Evolutionary conservation across 2,329 filamentous ascomycete species (phyloP).

Genomic region (Ophiocordyceps camponoti-saundersi): DNA sequence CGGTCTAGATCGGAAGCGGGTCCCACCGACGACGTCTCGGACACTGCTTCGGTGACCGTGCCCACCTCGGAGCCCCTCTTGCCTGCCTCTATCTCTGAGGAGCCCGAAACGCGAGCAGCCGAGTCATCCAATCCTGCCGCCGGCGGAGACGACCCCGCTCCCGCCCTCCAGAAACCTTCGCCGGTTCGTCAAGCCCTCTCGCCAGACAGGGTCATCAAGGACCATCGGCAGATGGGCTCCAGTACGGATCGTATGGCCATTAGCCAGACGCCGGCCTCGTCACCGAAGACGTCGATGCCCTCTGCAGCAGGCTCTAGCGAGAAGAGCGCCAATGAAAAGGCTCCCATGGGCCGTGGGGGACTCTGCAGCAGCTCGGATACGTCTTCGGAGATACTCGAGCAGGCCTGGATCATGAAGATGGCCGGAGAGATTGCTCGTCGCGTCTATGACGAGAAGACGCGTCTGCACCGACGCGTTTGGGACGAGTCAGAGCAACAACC

Average conservation of each 20-base stretch:
- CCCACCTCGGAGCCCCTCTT: slow-evolving; percentile 45
- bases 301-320: slow-evolving; percentile 8
- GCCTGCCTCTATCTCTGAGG: slow-evolving; percentile 39
- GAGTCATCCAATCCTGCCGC: slow-evolving; percentile 1
- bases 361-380: slow-evolving; percentile 23
- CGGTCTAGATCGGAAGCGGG: slow-evolving; percentile 38
- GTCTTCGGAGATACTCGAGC: slow-evolving; percentile 49
- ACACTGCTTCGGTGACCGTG: slow-evolving; percentile 35
- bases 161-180: slow-evolving; percentile 4
- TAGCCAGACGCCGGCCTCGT: background rate
- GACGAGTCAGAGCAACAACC: slow-evolving; percentile 39
- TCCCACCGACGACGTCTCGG: slow-evolving; percentile 34
- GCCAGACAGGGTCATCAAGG: slow-evolving; percentile 8
- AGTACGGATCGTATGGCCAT: background rate
- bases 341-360: slow-evolving; percentile 13
- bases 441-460: slow-evolving; percentile 71
- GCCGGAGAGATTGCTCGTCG: slow-evolving; percentile 77
- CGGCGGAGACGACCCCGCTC: slow-evolving; percentile 25
- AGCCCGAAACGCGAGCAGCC: slow-evolving; percentile 31
- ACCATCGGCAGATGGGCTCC: slow-evolving; percentile 7
- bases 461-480: slow-evolving; percentile 14
- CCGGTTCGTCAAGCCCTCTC: slow-evolving; percentile 8
- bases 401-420: slow-evolving; percentile 86
- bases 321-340: slow-evolving; percentile 14
- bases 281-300: background rate